Conservation (phyloP, 495 filamentous ascomycete genomes). For the Saxophila tyrrhenica region DNA sequence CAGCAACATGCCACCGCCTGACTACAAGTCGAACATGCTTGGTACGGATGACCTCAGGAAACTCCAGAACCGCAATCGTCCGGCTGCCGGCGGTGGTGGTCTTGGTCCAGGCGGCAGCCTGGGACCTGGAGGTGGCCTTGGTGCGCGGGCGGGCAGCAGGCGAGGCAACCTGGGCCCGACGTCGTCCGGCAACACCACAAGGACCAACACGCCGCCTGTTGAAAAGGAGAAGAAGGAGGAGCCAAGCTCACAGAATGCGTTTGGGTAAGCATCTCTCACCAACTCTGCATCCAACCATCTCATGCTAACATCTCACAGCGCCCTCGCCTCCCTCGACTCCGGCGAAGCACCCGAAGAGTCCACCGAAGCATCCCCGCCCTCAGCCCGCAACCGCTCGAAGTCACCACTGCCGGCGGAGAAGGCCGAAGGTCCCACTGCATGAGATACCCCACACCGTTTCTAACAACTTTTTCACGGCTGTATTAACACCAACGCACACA, state of each 20-base stretch:
- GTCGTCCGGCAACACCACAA: constrained; percentile 67
- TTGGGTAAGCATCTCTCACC: constrained; percentile 52
- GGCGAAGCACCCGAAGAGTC: constrained; percentile 8
- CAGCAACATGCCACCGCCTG: constrained; percentile 50
- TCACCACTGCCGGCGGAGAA: constrained; percentile 10
- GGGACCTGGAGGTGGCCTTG: constrained; percentile 8
- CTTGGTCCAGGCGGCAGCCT: constrained; percentile 25
- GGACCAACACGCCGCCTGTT: constrained; percentile 73
- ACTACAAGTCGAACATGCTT: constrained; percentile 66
- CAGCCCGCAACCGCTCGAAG: constrained; percentile 15
- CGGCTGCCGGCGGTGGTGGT: constrained; percentile 44
- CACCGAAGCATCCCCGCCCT: constrained; percentile 13
- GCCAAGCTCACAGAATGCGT: constrained; percentile 68
- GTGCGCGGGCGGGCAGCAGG: constrained; percentile 11
- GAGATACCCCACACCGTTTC: constrained; percentile 2
- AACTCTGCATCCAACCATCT: background rate
- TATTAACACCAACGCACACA: constrained; percentile 6
- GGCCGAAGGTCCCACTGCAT: constrained; percentile 2
- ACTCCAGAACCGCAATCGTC: constrained; percentile 47
- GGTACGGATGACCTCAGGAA: constrained; percentile 80
- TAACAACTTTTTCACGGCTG: constrained; percentile 6
- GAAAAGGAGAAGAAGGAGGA: constrained; percentile 53
- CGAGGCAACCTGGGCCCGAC: constrained; percentile 34
- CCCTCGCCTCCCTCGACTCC: constrained; percentile 18
- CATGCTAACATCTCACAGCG: constrained; percentile 11